Evolutionary conservation across 108 stramenopile genomes (phyloP).

Genomic region (Skeletonema potamos): DNA sequence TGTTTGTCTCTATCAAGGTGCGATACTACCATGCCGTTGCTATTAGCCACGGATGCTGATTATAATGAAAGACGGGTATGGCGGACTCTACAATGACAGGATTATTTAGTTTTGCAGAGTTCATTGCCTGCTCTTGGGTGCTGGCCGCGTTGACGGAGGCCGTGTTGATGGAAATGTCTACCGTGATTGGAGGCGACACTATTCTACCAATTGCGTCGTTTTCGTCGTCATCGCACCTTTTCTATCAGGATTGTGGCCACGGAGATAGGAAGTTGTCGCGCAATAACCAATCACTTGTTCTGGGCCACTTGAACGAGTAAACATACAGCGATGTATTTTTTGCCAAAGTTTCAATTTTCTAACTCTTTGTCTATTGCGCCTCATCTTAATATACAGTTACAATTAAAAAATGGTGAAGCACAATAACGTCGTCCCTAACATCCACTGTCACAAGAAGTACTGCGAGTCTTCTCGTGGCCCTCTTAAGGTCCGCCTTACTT

Average conservation of each 20-base stretch:
- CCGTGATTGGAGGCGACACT: neutral
- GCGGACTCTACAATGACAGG: neutral
- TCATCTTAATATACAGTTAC: neutral
- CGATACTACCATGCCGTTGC: neutral
- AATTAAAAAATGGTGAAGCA: slow-evolving; percentile 94
- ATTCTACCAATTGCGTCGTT: neutral
- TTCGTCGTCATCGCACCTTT: neutral
- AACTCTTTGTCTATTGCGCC: neutral
- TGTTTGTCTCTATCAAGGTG: neutral
- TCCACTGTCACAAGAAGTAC: slow-evolving; percentile 99
- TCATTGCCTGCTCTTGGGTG: neutral
- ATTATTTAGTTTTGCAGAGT: neutral
- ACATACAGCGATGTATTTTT: neutral
- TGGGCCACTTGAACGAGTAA: neutral
- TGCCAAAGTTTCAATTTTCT: neutral
- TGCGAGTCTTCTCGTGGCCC: slow-evolving; percentile 83
- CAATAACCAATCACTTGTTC: neutral
- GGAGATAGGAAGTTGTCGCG: neutral
- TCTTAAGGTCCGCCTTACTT: slow-evolving; percentile 88
- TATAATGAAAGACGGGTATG: neutral
- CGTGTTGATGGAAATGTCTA: neutral
- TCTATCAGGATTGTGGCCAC: neutral
- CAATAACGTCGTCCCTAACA: slow-evolving; percentile 98
- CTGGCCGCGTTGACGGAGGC: neutral
- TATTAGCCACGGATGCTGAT: neutral